Conservation (phyloP, 2,329 filamentous ascomycete species). For the Pyricularia grisea region DNA sequence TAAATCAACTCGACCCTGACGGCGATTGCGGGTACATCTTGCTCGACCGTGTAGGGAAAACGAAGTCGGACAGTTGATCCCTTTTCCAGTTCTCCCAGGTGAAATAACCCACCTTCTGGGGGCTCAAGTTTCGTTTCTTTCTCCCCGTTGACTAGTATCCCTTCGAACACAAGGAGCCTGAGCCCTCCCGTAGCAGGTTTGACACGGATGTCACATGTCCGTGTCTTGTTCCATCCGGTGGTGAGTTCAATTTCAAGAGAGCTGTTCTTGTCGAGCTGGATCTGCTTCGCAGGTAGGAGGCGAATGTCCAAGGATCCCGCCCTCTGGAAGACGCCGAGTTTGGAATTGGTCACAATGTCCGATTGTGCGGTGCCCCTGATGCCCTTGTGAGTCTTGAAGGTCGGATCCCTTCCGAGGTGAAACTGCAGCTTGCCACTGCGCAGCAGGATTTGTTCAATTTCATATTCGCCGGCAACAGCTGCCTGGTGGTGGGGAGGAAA, state of each 20-base stretch:
- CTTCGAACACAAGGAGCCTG: constrained; percentile 52
- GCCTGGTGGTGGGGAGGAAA: constrained; percentile 27
- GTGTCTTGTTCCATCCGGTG: constrained; percentile 65
- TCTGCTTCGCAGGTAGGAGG: constrained; percentile 56
- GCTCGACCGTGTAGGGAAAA: constrained; percentile 78
- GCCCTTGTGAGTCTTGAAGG: constrained; percentile 25
- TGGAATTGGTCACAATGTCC: constrained; percentile 46
- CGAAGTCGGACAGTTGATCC: constrained; percentile 45
- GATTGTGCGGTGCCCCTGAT: constrained; percentile 28
- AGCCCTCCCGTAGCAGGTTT: constrained; percentile 57
- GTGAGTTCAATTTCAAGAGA: constrained; percentile 64
- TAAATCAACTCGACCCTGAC: constrained; percentile 72
- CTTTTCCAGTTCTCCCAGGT: constrained; percentile 35
- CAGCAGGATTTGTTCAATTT: constrained; percentile 63
- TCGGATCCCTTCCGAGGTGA: constrained; percentile 50
- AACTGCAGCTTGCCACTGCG: constrained; percentile 54
- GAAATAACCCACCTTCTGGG: constrained; percentile 43
- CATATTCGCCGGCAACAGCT: constrained; percentile 63
- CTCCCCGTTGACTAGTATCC: constrained; percentile 33
- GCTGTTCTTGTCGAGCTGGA: constrained; percentile 72
- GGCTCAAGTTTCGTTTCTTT: constrained; percentile 23
- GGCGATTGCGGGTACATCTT: constrained; percentile 60
- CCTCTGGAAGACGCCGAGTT: constrained; percentile 66
- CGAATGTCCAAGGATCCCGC: constrained; percentile 58
- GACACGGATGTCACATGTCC: constrained; percentile 49